Evolutionary conservation across 768 basidiomycete genomes (phyloP), one percentile per base, ranked within the genome.

Genomic region (Podaxis rugospora): DNA sequence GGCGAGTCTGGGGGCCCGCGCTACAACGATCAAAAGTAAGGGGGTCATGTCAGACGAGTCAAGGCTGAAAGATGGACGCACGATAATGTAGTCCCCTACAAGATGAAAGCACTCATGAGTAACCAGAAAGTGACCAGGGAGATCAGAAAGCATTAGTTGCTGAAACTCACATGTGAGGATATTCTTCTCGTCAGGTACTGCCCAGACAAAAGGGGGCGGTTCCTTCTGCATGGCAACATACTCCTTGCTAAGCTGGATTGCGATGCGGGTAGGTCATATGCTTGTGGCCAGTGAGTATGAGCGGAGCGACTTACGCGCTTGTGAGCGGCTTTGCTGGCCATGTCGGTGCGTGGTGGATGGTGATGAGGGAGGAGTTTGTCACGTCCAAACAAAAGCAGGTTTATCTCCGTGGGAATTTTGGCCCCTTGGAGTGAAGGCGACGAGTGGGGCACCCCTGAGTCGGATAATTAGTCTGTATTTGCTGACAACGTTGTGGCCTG

Each of bases 171-270:
- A 98, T 58, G 85, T 94, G 54, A 98, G 74, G 67, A 98, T 95
- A 73, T 98, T 96, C 87, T 95, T 95, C 83, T 98, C 96, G 68
- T 97, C 95, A 13, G 96, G 96, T 32, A 83, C 83, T 40, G 96
- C 95, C 89, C 92, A 95, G 21, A 98, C 88, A 74, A 95, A 98
- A 62, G 96, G 96, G 1, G 96, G 96, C 13, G 96, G 93, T 63
- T 91, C 88, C 69, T 78, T 89, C 76, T 96, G 93, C 92, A 98
- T 96, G 52, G 83, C 78, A 67, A 91, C 84, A 75, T 89, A 95
- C 79, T 98, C 95, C 75, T 96, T 94, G 37, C 80, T 78, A 63
- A 93, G 84, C 90, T 92, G 71, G 56, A 42, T 36, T 27, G 32
- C 9, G 35, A 37, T 5, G 16, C 5, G 18, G 13, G 5, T 39